Conservation (phyloP, 306 rosid species). For the Canavalia gladiata region DNA sequence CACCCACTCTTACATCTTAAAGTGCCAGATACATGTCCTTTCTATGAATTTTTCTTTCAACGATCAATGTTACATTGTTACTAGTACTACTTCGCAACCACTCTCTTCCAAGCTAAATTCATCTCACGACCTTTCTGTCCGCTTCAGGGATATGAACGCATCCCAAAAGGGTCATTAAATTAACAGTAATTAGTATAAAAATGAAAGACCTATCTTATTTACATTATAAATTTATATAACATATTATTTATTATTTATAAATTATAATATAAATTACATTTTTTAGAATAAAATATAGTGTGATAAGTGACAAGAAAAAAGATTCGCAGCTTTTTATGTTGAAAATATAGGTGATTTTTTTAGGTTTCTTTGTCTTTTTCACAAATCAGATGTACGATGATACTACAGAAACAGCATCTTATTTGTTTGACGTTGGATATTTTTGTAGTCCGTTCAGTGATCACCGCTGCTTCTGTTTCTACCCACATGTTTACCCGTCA, state of each 20-base stretch:
- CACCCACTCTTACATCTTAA: conserved; percentile 13
- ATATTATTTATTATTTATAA: too few species aligned
- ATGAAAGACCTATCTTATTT: too few species aligned
- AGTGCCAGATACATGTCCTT: conserved; percentile 13
- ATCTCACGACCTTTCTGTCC: neutral
- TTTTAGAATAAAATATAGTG: neutral
- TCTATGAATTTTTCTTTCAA: neutral
- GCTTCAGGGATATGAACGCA: neutral
- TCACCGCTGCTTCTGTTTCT: neutral
- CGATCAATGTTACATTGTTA: too few species aligned
- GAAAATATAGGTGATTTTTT: neutral
- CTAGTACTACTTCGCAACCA: neutral
- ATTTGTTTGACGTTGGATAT: neutral
- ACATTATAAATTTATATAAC: too few species aligned
- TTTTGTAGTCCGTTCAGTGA: neutral
- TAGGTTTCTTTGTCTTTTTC: neutral
- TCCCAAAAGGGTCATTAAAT: neutral
- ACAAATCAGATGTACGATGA: neutral
- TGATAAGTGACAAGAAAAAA: neutral
- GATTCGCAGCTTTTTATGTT: neutral
- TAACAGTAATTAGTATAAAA: neutral
- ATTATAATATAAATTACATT: too few species aligned
- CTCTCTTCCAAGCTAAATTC: neutral
- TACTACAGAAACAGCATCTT: conserved; percentile 20
- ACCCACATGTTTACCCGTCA: conserved; percentile 28